Evolutionary conservation across 2,329 filamentous ascomycete species (phyloP).

Genomic region (Alternaria burnsii): DNA sequence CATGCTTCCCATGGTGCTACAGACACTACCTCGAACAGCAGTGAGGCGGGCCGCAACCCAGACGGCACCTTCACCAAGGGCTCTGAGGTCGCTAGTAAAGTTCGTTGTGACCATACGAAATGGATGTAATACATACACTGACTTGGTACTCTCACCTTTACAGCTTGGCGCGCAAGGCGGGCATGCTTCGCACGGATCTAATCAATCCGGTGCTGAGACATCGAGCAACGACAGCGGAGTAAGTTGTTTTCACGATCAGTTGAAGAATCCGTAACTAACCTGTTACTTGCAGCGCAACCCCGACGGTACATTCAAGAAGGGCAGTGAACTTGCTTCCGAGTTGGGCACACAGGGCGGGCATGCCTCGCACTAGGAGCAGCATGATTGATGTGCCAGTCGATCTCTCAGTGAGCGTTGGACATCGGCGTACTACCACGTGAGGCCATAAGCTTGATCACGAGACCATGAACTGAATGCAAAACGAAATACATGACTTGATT

Average conservation of each 20-base stretch:
- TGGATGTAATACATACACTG: not conserved
- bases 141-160: not conserved
- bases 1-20: conserved; percentile 43
- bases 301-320: conserved; percentile 50
- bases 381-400: not conserved
- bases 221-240: conserved; percentile 29
- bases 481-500: not conserved
- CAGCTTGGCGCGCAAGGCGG: conserved; percentile 48
- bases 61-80: conserved; percentile 53
- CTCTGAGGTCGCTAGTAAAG: conserved; percentile 48
- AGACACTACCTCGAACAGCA: conserved; percentile 2
- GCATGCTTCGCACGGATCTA: conserved; percentile 41
- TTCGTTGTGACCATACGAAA: not conserved
- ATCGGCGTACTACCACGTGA: not conserved
- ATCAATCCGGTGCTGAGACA: conserved; percentile 14
- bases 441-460: not conserved
- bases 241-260: conserved; percentile 34
- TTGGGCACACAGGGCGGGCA: conserved; percentile 46
- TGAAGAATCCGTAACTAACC: conserved; percentile 31
- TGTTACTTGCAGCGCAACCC: conserved; percentile 53
- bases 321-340: conserved; percentile 47
- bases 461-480: not conserved
- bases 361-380: conserved; percentile 29
- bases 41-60: conserved; percentile 44
- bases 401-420: not conserved